Evolutionary conservation across 1,284 basidiomycete genomes (phyloP).

Genomic region (Fomitiporia mediterranea): DNA sequence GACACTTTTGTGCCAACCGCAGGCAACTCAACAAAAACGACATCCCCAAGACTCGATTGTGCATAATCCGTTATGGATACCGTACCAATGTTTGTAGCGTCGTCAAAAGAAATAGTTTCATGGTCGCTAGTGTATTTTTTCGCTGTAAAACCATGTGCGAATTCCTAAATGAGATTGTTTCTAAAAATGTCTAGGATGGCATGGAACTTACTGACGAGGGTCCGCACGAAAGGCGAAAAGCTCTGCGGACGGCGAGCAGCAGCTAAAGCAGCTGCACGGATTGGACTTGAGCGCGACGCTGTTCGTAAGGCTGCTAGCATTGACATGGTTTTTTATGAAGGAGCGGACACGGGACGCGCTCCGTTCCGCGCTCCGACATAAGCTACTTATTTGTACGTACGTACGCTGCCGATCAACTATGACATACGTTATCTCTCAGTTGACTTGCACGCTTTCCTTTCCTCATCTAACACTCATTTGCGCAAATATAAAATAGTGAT

Average conservation of each 20-base stretch:
- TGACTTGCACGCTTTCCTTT: too few relatives aligned
- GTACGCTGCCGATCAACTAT: too few relatives aligned
- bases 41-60: constrained; percentile 90
- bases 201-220: constrained; percentile 35
- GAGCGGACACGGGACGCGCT: constrained; percentile 7
- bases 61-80: constrained; percentile 94
- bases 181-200: background rate
- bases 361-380: background rate
- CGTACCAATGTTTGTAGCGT: constrained; percentile 73
- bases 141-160: constrained; percentile 43
- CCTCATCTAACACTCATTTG: too few relatives aligned
- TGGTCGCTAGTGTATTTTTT: constrained; percentile 88
- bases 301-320: constrained; percentile 13
- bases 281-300: constrained; percentile 9
- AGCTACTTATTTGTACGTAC: constrained; percentile 3
- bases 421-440: too few relatives aligned
- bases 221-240: constrained; percentile 26
- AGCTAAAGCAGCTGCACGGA: constrained; percentile 1
- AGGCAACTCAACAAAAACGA: constrained; percentile 96
- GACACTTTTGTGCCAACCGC: constrained; percentile 60
- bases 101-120: constrained; percentile 84
- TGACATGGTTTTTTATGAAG: constrained; percentile 13
- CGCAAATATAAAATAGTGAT: too few relatives aligned
- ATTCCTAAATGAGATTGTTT: background rate
- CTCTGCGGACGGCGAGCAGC: constrained; percentile 4